Evolutionary conservation across 2,329 filamentous ascomycete genomes (phyloP), one percentile per base, ranked within the genome.

Genomic region (Fusarium musae): DNA sequence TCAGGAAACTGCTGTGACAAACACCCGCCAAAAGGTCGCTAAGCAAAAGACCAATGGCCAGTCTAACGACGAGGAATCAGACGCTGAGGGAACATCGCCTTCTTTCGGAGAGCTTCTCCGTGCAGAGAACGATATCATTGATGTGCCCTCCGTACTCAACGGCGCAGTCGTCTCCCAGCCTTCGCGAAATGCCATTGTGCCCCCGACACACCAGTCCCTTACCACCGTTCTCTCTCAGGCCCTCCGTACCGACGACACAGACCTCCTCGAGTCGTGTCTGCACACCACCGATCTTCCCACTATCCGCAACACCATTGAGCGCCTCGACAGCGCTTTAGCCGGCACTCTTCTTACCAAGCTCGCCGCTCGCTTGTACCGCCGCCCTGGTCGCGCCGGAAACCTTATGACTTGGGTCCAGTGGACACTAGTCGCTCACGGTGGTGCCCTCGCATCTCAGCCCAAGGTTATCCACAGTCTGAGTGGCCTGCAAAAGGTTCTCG

Each of bases 341-440:
- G 92, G 91, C 40, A 88, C 85, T 12, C 88, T 99, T 15, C 89
- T 99, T 64, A 91, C 91, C 78, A 95, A 94, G 82, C 89, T 99
- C 58, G 94, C 96, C 13, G 93, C 97, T 76, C 90, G 95, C 66
- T 89, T 99, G 80, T 92, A 97, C 83, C 90, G 93, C 74, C 91
- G 94, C 49, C 96, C 96, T 2, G 96, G 96, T 7, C 90, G 96
- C 61, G 96, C 96, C 19, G 95, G 95, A 58, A 93, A 92, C 79
- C 89, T 99, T 37, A 95, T 98, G 88, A 90, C 93, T 21, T 99
- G 96, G 95, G 93, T 98, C 47, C 95, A 98, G 83, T 97, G 95
- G 94, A 96, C 94, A 3, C 89, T 98, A 61, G 91, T 98, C 39
- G 92, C 93, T 4, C 96, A 99, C 80, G 96, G 96, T 74, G 96